Evolutionary conservation across 768 basidiomycete species (phyloP).

Genomic region (Naganishia vishniacii): DNA sequence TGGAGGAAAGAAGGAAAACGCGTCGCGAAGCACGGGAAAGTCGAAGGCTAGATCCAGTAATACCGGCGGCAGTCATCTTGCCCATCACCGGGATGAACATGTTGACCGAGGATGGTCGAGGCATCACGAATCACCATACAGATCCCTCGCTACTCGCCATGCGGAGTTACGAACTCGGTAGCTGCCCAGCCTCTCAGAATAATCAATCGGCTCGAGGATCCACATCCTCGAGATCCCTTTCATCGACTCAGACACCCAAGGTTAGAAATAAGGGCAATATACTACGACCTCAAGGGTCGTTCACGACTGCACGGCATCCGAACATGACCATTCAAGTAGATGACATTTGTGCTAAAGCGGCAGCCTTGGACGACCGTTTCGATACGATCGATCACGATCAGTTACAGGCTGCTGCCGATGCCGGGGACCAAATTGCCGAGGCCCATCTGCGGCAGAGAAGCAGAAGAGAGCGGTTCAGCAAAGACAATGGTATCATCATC

Average conservation of each 20-base stretch:
- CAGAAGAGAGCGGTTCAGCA: background rate
- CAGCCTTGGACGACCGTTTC: conserved; percentile 12
- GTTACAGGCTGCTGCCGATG: conserved; percentile 18
- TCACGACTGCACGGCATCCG: conserved; percentile 20
- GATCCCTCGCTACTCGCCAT: background rate
- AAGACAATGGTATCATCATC: background rate
- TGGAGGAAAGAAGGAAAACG: conserved; percentile 1
- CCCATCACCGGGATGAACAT: background rate
- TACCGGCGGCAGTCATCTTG: conserved; percentile 4
- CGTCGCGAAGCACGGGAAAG: background rate
- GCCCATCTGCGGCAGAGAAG: conserved; percentile 1
- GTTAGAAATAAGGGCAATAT: background rate
- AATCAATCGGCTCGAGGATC: background rate
- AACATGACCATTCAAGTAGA: background rate
- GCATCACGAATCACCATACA: background rate
- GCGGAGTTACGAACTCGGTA: too few relatives aligned
- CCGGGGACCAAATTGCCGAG: conserved; percentile 25
- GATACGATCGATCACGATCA: conserved; percentile 9
- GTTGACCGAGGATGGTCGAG: background rate
- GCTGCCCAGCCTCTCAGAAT: too few relatives aligned
- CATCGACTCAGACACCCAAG: background rate
- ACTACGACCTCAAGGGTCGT: conserved; percentile 18
- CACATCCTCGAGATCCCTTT: background rate
- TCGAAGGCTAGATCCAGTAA: conserved; percentile 1
- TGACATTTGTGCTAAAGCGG: background rate